Evolutionary conservation across 2,329 filamentous ascomycete genomes (phyloP).

Genomic region (Paracamarosporium sp.): DNA sequence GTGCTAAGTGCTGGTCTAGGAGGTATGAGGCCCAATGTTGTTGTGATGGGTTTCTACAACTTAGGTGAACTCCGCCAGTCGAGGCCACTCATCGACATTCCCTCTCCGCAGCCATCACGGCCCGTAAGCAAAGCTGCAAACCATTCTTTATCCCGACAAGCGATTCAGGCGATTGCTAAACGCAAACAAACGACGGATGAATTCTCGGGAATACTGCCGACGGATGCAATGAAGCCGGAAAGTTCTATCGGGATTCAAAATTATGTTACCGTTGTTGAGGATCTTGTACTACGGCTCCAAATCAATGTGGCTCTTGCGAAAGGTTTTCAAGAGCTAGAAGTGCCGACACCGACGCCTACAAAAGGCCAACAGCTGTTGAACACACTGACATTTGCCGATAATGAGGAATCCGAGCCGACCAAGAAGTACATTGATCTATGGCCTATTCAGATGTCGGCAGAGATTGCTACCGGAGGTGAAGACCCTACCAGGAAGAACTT

Average conservation of each 20-base stretch:
- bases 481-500: constrained; percentile 61
- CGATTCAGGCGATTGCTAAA: constrained; percentile 35
- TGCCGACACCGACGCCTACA: constrained; percentile 58
- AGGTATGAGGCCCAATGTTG: constrained; percentile 89
- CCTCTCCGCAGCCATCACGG: constrained; percentile 53
- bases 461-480: constrained; percentile 66
- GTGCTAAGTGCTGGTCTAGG: constrained; percentile 82
- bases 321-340: constrained; percentile 78
- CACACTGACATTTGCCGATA: constrained; percentile 29
- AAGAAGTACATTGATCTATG: constrained; percentile 88
- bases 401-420: constrained; percentile 61
- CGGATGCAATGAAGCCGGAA: constrained; percentile 73
- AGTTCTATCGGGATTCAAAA: constrained; percentile 72
- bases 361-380: constrained; percentile 31
- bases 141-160: constrained; percentile 41
- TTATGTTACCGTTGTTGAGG: constrained; percentile 84
- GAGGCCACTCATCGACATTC: constrained; percentile 63
- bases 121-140: constrained; percentile 36
- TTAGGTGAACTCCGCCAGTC: constrained; percentile 75
- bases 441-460: constrained; percentile 93
- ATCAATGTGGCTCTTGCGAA: constrained; percentile 87
- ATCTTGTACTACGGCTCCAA: constrained; percentile 76
- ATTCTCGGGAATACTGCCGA: constrained; percentile 68
- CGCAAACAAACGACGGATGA: constrained; percentile 56
- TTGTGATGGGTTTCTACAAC: constrained; percentile 80